A percentile compares a stretch with the other conserved stretches of the same genome.
phyloP scores from a whole-genome alignment of 108 stramenopile genomes.

The Thalassiosira profunda region DNA sequence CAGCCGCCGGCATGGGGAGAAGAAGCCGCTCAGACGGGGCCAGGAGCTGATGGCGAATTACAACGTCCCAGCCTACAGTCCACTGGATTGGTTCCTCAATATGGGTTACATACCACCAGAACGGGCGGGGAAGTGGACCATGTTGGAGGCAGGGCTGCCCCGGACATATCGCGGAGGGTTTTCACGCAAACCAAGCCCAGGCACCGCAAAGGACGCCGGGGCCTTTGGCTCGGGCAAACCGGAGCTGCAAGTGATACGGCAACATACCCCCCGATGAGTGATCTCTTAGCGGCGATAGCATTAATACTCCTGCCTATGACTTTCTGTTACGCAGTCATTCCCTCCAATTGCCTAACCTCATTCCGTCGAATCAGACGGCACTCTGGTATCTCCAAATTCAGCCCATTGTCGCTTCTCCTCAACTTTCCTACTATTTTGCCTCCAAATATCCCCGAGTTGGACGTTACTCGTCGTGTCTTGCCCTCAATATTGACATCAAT shows the following conservation, averaged over 20 bases:
- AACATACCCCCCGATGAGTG: slow-evolving; percentile 13
- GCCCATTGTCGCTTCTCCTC: slow-evolving; percentile 1
- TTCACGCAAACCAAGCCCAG: slow-evolving; percentile 11
- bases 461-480: slow-evolving; percentile 17
- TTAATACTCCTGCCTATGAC: too few species aligned
- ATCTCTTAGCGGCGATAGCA: too few species aligned
- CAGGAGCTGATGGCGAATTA: slow-evolving; percentile 87
- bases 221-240: slow-evolving; percentile 26
- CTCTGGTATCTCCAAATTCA: slow-evolving; percentile 53
- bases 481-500: slow-evolving; percentile 61
- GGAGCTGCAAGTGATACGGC: slow-evolving; percentile 15
- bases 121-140: slow-evolving; percentile 62
- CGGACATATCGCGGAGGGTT: slow-evolving; percentile 28
- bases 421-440: too few species aligned
- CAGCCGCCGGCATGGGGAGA: slow-evolving; percentile 65
- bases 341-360: slow-evolving; percentile 73
- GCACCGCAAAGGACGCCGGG: slow-evolving; percentile 1
- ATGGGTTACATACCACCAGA: slow-evolving; percentile 88
- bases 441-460: slow-evolving; percentile 55
- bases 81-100: slow-evolving; percentile 88
- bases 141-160: slow-evolving; percentile 47
- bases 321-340: slow-evolving; percentile 37
- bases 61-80: slow-evolving; percentile 84
- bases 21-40: slow-evolving; percentile 65
- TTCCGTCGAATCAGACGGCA: slow-evolving; percentile 56